A percentile compares a stretch with the other conserved stretches of the same genome.
phyloP scores from a whole-genome alignment of 2,329 filamentous ascomycete species.

The Hypoxylon sp. region DNA sequence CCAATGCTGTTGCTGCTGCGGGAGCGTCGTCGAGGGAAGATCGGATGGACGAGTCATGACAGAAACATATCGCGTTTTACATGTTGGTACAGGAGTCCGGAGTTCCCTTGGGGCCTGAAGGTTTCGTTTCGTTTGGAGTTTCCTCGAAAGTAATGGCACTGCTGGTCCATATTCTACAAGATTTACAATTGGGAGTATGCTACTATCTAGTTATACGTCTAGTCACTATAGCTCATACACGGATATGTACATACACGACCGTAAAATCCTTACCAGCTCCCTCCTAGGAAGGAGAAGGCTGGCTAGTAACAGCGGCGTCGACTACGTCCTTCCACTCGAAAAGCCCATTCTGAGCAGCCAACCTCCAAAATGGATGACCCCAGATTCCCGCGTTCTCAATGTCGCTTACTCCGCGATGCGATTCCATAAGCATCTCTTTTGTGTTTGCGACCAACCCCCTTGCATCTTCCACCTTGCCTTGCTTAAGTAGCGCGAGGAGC shows the following conservation, averaged over 20 bases:
- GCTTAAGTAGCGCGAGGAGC: conserved; percentile 52
- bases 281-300: conserved; percentile 48
- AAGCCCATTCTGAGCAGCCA: conserved; percentile 32
- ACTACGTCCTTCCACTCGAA: conserved; percentile 4
- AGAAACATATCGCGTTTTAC: background rate
- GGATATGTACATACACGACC: background rate
- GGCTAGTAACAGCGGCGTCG: conserved; percentile 34
- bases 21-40: conserved; percentile 30
- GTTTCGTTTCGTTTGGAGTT: background rate
- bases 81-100: conserved; percentile 29
- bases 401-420: conserved; percentile 15
- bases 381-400: conserved; percentile 42
- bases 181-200: conserved; percentile 8
- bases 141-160: conserved; percentile 1
- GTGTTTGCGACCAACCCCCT: conserved; percentile 46
- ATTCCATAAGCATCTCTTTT: conserved; percentile 42
- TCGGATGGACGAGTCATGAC: conserved; percentile 52
- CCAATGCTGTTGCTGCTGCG: background rate
- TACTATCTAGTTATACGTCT: background rate
- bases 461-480: conserved; percentile 45
- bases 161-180: conserved; percentile 8
- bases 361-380: conserved; percentile 51
- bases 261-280: background rate
- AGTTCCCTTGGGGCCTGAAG: conserved; percentile 19
- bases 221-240: background rate